A percentile compares a stretch with the other conserved stretches of the same genome.
Conservation (phyloP, 768 basidiomycete genomes). For the Tephrocybe sp. region DNA sequence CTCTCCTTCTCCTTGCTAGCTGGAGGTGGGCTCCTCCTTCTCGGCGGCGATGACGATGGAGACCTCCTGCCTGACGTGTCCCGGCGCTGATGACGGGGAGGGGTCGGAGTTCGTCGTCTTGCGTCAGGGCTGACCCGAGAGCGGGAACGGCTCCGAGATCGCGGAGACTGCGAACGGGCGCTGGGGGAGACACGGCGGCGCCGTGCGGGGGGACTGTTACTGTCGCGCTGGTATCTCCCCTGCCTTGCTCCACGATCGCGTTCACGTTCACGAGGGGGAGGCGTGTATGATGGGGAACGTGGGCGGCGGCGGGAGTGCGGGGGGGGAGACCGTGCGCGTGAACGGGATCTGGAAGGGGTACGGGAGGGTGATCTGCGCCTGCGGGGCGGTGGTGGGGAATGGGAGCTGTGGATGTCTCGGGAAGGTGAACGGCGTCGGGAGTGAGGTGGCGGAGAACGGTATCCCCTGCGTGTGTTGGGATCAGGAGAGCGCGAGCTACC, state of each 20-base stretch:
- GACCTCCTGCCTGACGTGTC: conserved; percentile 32
- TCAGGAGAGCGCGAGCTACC: conserved; percentile 36
- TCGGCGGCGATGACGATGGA: conserved; percentile 28
- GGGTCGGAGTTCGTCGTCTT: conserved; percentile 14
- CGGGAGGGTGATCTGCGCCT: conserved; percentile 27
- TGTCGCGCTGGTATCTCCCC: conserved; percentile 32
- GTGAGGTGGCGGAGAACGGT: conserved; percentile 39
- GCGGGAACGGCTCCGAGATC: conserved; percentile 36
- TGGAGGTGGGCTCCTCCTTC: conserved; percentile 26
- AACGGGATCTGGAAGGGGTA: conserved; percentile 41
- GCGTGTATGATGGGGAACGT: conserved; percentile 48
- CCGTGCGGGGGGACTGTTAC: conserved; percentile 55
- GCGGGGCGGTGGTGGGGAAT: conserved; percentile 35
- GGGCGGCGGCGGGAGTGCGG: conserved; percentile 32
- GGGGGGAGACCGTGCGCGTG: conserved; percentile 39
- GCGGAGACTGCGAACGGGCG: conserved; percentile 26
- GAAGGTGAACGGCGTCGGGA: conserved; percentile 39
- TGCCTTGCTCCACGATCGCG: conserved; percentile 21
- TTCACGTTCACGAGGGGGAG: conserved; percentile 40
- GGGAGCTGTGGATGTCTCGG: conserved; percentile 30
- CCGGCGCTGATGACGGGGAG: conserved; percentile 25
- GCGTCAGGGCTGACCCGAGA: conserved; percentile 14
- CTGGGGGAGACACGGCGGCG: conserved; percentile 39
- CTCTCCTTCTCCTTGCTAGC: conserved; percentile 12
- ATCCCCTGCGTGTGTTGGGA: conserved; percentile 30